phyloP scores from a whole-genome alignment of 1,139 yeast genomes.

The Geotrichum aggregatum region DNA sequence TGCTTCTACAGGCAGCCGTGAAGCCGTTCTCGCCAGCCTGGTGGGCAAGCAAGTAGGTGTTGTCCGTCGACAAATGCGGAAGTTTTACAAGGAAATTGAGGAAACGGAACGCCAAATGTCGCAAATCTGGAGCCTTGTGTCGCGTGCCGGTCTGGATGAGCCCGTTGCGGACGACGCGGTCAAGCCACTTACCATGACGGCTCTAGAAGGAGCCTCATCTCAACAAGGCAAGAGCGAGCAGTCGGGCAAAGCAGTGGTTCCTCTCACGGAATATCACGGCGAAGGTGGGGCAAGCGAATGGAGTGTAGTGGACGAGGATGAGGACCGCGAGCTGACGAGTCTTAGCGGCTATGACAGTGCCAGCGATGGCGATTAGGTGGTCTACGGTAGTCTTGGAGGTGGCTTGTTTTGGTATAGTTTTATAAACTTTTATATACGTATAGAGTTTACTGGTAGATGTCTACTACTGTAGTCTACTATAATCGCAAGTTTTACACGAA shows the following conservation, averaged over 20 bases:
- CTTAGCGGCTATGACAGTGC: constrained; percentile 29
- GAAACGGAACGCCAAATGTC: constrained; percentile 22
- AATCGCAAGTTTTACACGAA: too few species aligned
- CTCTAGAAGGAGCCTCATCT: neutral
- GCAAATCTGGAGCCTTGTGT: constrained; percentile 21
- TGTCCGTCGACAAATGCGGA: constrained; percentile 22
- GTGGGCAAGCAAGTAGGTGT: constrained; percentile 24
- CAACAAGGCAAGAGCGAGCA: neutral
- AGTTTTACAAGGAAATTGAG: constrained; percentile 24
- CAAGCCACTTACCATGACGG: neutral
- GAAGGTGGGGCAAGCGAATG: constrained; percentile 26
- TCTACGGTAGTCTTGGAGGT: too few species aligned
- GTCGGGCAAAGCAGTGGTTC: constrained; percentile 6
- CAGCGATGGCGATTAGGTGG: constrained; percentile 45
- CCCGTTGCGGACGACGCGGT: neutral
- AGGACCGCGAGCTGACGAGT: constrained; percentile 27
- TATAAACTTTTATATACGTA: too few species aligned
- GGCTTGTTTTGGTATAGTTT: too few species aligned
- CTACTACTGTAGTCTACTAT: too few species aligned
- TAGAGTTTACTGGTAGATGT: too few species aligned
- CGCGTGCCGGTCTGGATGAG: constrained; percentile 1
- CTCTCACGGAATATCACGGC: constrained; percentile 15
- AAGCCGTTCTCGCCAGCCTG: constrained; percentile 19
- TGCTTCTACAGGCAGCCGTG: constrained; percentile 17
- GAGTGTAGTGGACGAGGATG: constrained; percentile 30